Evolutionary conservation across 2,329 filamentous ascomycete genomes (phyloP).

Genomic region (Malbranchea zuffiana): DNA sequence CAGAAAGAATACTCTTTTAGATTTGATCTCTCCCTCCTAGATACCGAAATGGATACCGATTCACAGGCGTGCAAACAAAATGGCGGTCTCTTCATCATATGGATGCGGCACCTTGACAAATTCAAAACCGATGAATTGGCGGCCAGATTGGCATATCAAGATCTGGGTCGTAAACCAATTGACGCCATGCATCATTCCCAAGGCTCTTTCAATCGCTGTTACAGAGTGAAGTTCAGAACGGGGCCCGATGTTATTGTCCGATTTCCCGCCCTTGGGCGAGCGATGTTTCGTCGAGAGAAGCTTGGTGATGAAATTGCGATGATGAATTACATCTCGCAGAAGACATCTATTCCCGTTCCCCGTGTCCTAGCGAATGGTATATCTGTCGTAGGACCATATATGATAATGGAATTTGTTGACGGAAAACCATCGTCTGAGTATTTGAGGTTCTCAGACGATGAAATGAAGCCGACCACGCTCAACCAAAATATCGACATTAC

Average conservation of each 20-base stretch:
- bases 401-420: conserved; percentile 21
- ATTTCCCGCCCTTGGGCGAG: conserved; percentile 14
- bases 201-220: conserved; percentile 17
- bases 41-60: too few relatives aligned
- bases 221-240: conserved; percentile 14
- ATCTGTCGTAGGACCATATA: conserved; percentile 18
- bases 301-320: conserved; percentile 11
- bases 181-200: too few relatives aligned
- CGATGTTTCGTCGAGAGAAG: conserved; percentile 14
- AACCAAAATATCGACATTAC: conserved; percentile 10
- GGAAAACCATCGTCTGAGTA: conserved; percentile 18
- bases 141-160: too few relatives aligned
- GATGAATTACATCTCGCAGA: conserved; percentile 17
- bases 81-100: too few relatives aligned
- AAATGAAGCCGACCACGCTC: conserved; percentile 4
- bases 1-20: too few relatives aligned
- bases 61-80: too few relatives aligned
- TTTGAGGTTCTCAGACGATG: conserved; percentile 16
- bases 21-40: too few relatives aligned
- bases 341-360: conserved; percentile 21
- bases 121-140: too few relatives aligned
- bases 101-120: too few relatives aligned
- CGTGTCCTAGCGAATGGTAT: conserved; percentile 17
- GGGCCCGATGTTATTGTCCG: conserved; percentile 14
- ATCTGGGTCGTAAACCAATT: too few relatives aligned